Conservation (phyloP, 1,139 yeast genomes). For the Yamadazyma mexicana region DNA sequence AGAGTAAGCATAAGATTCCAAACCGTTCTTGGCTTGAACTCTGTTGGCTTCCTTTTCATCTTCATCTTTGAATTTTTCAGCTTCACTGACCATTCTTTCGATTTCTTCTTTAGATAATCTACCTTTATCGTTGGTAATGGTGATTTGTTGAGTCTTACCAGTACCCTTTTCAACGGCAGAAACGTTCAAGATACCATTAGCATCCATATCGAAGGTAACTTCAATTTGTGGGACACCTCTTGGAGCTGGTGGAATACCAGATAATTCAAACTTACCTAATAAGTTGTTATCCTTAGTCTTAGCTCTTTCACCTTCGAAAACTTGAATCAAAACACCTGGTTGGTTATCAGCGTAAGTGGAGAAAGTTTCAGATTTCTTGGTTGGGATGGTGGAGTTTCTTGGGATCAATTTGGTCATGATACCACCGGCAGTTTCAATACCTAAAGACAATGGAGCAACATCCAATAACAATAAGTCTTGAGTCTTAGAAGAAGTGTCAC, state of each 20-base stretch:
- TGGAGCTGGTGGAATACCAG: constrained; percentile 98
- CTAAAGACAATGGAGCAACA: constrained; percentile 97
- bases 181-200: constrained; percentile 98
- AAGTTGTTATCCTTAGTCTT: constrained; percentile 99
- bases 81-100: constrained; percentile 52
- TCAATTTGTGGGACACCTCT: constrained; percentile 99
- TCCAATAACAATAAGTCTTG: constrained; percentile 97
- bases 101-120: constrained; percentile 53
- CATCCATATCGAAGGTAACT: constrained; percentile 99
- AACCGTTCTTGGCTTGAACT: constrained; percentile 74
- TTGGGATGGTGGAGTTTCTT: constrained; percentile 99
- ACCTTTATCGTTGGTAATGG: constrained; percentile 53
- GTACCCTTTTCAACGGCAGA: constrained; percentile 96
- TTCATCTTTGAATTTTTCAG: constrained; percentile 52
- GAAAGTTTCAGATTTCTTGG: constrained; percentile 99
- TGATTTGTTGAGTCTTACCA: constrained; percentile 59
- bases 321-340: constrained; percentile 99
- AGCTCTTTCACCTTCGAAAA: constrained; percentile 99
- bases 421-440: constrained; percentile 99
- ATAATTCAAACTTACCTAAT: constrained; percentile 99
- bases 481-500: constrained; percentile 95
- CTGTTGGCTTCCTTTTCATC: constrained; percentile 49
- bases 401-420: constrained; percentile 99
- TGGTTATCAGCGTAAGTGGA: constrained; percentile 99
- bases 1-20: constrained; percentile 89